A percentile compares a stretch with the other conserved stretches of the same genome.
phyloP scores from a whole-genome alignment of 192 early-diverging fungal species.

The Umbelopsis sp. region DNA sequence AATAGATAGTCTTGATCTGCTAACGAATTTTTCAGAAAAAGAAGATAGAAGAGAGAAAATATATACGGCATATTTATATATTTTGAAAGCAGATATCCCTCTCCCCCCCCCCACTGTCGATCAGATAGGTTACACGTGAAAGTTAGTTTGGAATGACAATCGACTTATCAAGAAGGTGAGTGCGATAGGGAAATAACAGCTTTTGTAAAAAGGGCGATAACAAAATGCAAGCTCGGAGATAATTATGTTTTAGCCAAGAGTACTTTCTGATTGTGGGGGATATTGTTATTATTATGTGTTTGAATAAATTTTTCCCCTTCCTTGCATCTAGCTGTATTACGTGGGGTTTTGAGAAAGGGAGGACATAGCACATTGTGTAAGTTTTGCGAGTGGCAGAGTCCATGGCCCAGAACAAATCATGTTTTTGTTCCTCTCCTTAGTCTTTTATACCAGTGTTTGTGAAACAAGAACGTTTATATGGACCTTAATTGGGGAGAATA shows the following conservation, averaged over 20 bases:
- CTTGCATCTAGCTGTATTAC: constrained; percentile 3
- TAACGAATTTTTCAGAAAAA: not conserved
- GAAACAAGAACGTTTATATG: too few species aligned
- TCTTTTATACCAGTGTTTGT: not conserved
- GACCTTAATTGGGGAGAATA: too few species aligned
- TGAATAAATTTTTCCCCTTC: not conserved
- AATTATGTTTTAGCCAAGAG: not conserved
- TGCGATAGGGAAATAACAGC: constrained; percentile 5
- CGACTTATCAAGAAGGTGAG: constrained; percentile 13
- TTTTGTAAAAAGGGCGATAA: not conserved
- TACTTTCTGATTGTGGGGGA: constrained; percentile 11
- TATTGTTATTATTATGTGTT: not conserved
- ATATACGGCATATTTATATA: constrained; percentile 3
- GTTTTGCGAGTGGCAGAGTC: too few species aligned
- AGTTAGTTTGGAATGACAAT: constrained; percentile 24
- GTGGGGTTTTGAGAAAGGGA: not conserved
- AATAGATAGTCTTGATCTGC: not conserved
- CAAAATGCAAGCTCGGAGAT: constrained; percentile 18
- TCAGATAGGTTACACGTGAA: constrained; percentile 24
- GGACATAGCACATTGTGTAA: not conserved
- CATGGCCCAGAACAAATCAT: constrained; percentile 4
- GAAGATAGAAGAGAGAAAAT: not conserved
- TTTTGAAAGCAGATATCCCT: not conserved
- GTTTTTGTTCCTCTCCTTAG: not conserved
- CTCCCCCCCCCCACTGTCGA: constrained; percentile 5